Evolutionary conservation across 345 rosid species (phyloP), one percentile per base, ranked within the genome.

Genomic region (Gossypium australe): DNA sequence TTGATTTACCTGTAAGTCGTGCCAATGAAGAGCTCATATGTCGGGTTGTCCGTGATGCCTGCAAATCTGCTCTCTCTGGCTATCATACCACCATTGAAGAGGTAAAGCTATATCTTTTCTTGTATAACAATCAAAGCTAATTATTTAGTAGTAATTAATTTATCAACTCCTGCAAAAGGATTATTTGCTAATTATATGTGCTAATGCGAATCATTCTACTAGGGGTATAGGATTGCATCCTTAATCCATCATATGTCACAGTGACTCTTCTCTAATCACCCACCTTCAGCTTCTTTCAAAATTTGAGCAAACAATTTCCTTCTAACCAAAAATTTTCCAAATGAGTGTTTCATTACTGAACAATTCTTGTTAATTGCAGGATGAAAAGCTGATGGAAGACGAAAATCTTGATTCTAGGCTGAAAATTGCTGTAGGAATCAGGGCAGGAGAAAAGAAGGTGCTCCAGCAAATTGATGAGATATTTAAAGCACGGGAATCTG

Each of bases 21-120:
- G 79, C 89, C 60, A 94, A 94, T 67, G 98, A 94, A 84, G 98
- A 92, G 79, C 88, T 89, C 57, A 88, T 94, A 77, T 92, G 98
- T 72, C 87, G 79, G 51, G 98, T 85, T 53, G 84, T 94, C 79
- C 82, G 84, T 58, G 92, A 89, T 81, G 95, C 91, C 52, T 94
- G 97, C 87, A 89, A 84, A 83, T 85, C 97, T 77, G 98, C 97
- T 67, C 82, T 89, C 75, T 90, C 97, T 67, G 87, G 89, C 61
- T 90, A 83, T 75, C 79, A 62, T 62, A 92, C 95, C 56, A 84
- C 92, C 75, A 76, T 89, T 29, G 97, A 89, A 86, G 97, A 94
- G 97, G 98, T 90, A 82, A 64, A 25, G 41, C 43, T 65, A 18
- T 20, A 43, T 69, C 52, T 52, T 56, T 34, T 67, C 66, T 55